Conservation (phyloP, 768 basidiomycete species). For the Scleroderma bovista region DNA sequence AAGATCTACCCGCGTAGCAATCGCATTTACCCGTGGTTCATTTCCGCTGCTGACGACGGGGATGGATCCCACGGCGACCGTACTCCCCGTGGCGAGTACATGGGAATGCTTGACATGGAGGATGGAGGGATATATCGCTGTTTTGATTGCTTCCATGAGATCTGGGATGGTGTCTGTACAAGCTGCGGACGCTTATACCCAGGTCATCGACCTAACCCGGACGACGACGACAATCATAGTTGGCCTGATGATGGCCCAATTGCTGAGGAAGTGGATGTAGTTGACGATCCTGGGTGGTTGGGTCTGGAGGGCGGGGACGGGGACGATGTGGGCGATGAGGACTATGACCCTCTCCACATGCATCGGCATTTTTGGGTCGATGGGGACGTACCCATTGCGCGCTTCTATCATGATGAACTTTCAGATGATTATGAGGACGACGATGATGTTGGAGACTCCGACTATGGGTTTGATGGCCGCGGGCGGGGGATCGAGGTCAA, state of each 20-base stretch:
- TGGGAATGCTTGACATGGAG: conserved; percentile 67
- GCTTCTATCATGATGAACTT: conserved; percentile 16
- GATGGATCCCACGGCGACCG: conserved; percentile 10
- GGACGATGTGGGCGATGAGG: conserved; percentile 28
- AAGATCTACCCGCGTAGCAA: conserved; percentile 6
- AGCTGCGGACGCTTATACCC: conserved; percentile 55
- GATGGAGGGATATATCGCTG: conserved; percentile 78
- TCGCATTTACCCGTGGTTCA: conserved; percentile 18
- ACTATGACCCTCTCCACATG: conserved; percentile 6
- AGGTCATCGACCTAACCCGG: conserved; percentile 37
- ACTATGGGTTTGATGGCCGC: conserved; percentile 1
- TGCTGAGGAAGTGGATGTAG: conserved; percentile 25
- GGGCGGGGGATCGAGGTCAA: neutral
- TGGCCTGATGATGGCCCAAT: conserved; percentile 35
- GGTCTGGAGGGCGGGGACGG: conserved; percentile 29
- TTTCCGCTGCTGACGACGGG: conserved; percentile 17
- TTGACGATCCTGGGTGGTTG: conserved; percentile 29
- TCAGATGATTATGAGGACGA: conserved; percentile 5
- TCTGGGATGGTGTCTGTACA: conserved; percentile 63
- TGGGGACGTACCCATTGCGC: conserved; percentile 14
- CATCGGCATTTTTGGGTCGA: conserved; percentile 14
- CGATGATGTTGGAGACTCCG: conserved; percentile 14
- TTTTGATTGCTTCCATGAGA: conserved; percentile 72
- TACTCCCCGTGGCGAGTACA: conserved; percentile 27
- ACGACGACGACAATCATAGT: conserved; percentile 22